phyloP scores from a whole-genome alignment of 345 rosid genomes.

The Syzygium aqueum region DNA sequence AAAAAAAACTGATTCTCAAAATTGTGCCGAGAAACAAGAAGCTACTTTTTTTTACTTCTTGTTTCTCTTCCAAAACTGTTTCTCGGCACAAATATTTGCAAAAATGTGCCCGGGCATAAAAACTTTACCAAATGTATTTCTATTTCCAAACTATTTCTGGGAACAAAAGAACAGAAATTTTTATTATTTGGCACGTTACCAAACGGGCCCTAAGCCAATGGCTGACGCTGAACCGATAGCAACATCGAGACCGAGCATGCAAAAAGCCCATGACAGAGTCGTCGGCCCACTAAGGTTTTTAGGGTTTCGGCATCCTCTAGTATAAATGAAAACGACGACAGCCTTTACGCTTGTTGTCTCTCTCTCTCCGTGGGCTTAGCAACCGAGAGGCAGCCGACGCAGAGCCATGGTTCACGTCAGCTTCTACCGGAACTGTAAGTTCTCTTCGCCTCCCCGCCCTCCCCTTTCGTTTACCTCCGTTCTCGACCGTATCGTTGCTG shows the following conservation, averaged over 20 bases:
- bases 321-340: not conserved
- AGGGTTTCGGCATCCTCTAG: not conserved
- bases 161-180: too few species aligned
- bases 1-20: too few species aligned
- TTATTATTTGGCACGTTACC: too few species aligned
- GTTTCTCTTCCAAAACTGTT: too few species aligned
- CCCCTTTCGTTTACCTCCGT: not conserved
- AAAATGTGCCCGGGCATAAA: too few species aligned
- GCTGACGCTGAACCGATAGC: not conserved
- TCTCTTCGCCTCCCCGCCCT: not conserved
- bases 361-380: not conserved
- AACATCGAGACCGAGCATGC: not conserved
- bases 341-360: not conserved
- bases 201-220: not conserved
- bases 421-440: constrained; percentile 38
- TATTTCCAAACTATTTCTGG: too few species aligned
- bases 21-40: too few species aligned
- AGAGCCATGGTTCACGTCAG: constrained; percentile 32
- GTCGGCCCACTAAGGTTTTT: not conserved
- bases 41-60: too few species aligned
- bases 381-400: not conserved
- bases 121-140: too few species aligned
- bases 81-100: too few species aligned
- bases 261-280: not conserved
- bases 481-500: not conserved